A percentile compares a stretch with the other conserved stretches of the same genome.
phyloP scores from a whole-genome alignment of 1,139 yeast species.

The Martiniozyma asiatica region DNA sequence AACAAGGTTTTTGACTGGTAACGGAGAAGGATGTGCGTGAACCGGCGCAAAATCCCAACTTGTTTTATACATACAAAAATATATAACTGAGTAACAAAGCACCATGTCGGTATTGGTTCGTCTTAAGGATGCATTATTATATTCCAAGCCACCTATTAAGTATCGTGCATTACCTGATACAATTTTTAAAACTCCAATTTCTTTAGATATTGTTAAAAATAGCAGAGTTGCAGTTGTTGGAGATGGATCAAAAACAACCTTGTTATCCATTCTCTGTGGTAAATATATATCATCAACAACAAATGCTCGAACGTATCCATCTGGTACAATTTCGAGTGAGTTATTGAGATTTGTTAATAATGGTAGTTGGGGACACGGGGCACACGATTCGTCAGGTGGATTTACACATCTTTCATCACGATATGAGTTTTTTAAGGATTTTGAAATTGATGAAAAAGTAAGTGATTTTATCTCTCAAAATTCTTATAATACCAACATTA shows the following conservation, averaged over 20 bases:
- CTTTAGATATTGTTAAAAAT: no score
- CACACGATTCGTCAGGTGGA: slow-evolving; percentile 23
- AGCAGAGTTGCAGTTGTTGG: slow-evolving; percentile 49
- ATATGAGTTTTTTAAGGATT: slow-evolving; percentile 73
- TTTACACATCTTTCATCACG: slow-evolving; percentile 71
- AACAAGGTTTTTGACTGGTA: no score
- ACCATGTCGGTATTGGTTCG: no score
- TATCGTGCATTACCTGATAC: no score
- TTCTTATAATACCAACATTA: slow-evolving; percentile 34
- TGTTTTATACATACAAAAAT: no score
- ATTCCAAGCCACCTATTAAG: no score
- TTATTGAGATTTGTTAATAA: slow-evolving; percentile 60
- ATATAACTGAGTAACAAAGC: no score
- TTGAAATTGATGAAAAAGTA: slow-evolving; percentile 66
- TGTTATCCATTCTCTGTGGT: slow-evolving; percentile 33
- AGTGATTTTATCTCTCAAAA: slow-evolving; percentile 45
- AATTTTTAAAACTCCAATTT: no score
- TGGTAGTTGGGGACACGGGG: slow-evolving; percentile 24
- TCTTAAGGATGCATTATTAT: no score
- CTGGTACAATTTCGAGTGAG: slow-evolving; percentile 32
- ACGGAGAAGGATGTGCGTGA: no score
- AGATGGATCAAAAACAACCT: slow-evolving; percentile 27
- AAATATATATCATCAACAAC: slow-evolving; percentile 42
- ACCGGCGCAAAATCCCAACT: no score
- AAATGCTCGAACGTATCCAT: slow-evolving; percentile 42